Evolutionary conservation across 2,329 filamentous ascomycete species (phyloP).

Genomic region (Niveomyces coronatus): DNA sequence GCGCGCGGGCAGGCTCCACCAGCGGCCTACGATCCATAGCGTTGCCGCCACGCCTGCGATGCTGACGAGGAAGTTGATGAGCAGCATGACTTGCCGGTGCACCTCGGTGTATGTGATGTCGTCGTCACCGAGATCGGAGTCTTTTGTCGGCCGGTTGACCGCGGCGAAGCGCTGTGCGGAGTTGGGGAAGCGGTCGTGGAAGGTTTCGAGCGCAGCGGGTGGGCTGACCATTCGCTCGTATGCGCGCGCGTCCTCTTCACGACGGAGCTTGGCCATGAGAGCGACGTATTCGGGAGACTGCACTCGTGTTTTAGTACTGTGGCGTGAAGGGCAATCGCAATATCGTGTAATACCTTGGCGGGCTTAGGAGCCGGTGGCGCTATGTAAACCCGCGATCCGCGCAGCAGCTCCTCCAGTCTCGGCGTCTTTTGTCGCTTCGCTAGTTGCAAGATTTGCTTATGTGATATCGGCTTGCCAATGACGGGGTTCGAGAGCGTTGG

Average conservation of each 20-base stretch:
- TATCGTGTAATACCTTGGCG: slow-evolving; percentile 18
- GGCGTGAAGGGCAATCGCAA: background rate
- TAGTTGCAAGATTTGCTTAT: slow-evolving; percentile 55
- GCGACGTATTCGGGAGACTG: slow-evolving; percentile 75
- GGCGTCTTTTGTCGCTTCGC: slow-evolving; percentile 40
- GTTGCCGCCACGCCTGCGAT: slow-evolving; percentile 69
- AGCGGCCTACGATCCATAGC: slow-evolving; percentile 66
- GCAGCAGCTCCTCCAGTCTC: slow-evolving; percentile 60
- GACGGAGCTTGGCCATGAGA: slow-evolving; percentile 75
- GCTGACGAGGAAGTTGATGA: slow-evolving; percentile 83
- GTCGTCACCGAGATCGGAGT: slow-evolving; percentile 44
- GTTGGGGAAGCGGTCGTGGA: slow-evolving; percentile 47
- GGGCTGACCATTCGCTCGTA: slow-evolving; percentile 75
- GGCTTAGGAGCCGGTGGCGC: slow-evolving; percentile 73
- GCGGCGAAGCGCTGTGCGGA: slow-evolving; percentile 46
- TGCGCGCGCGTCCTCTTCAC: slow-evolving; percentile 67
- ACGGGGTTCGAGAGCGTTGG: slow-evolving; percentile 39
- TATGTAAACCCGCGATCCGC: slow-evolving; percentile 60
- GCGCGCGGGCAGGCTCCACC: slow-evolving; percentile 63
- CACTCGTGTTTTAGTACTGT: slow-evolving; percentile 10
- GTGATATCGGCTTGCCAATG: slow-evolving; percentile 59
- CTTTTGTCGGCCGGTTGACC: slow-evolving; percentile 36
- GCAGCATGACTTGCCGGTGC: slow-evolving; percentile 71
- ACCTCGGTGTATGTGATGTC: slow-evolving; percentile 62
- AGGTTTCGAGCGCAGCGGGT: slow-evolving; percentile 42